Conservation (phyloP, 1,284 basidiomycete genomes). For the Austroboletus novae-zelandiae region DNA sequence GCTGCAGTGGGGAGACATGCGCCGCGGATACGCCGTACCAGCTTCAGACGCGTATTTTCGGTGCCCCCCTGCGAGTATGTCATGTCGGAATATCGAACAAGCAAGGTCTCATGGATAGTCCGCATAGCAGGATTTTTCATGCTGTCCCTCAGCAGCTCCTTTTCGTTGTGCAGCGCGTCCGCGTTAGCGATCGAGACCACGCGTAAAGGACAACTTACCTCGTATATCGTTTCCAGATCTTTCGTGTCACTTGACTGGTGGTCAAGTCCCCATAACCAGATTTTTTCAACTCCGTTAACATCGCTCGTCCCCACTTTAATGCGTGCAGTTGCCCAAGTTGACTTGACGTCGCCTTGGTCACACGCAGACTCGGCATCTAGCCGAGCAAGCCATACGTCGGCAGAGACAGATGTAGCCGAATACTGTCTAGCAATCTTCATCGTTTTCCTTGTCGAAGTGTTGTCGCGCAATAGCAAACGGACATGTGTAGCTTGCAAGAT, state of each 20-base stretch:
- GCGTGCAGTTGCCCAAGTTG: constrained; percentile 45
- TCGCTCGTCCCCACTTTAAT: constrained; percentile 33
- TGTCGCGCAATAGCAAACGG: constrained; percentile 38
- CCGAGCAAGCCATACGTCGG: constrained; percentile 52
- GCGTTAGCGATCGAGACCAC: constrained; percentile 12
- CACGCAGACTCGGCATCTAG: constrained; percentile 44
- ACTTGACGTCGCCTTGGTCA: constrained; percentile 26
- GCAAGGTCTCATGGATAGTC: constrained; percentile 46
- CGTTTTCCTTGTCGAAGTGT: constrained; percentile 36
- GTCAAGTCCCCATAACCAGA: constrained; percentile 55
- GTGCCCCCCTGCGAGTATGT: constrained; percentile 26
- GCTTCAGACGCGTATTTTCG: constrained; percentile 28
- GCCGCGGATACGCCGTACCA: constrained; percentile 41
- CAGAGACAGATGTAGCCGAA: constrained; percentile 31
- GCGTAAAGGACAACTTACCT: constrained; percentile 33
- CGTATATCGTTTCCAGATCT: constrained; percentile 31
- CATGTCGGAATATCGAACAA: constrained; percentile 42
- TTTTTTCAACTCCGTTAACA: constrained; percentile 28
- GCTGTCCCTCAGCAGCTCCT: constrained; percentile 50
- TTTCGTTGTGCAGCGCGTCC: constrained; percentile 6
- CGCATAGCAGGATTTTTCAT: constrained; percentile 41
- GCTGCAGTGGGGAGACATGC: constrained; percentile 41
- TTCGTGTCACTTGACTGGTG: constrained; percentile 19
- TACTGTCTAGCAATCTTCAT: constrained; percentile 47
- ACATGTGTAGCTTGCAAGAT: constrained; percentile 48